Percentiles rank a stretch among this genome's conserved stretches.
These are phyloP conservation scores for Penicillium parvum DNA, from an alignment of 495 filamentous ascomycete species.

Conservation along the genomic window DNA sequence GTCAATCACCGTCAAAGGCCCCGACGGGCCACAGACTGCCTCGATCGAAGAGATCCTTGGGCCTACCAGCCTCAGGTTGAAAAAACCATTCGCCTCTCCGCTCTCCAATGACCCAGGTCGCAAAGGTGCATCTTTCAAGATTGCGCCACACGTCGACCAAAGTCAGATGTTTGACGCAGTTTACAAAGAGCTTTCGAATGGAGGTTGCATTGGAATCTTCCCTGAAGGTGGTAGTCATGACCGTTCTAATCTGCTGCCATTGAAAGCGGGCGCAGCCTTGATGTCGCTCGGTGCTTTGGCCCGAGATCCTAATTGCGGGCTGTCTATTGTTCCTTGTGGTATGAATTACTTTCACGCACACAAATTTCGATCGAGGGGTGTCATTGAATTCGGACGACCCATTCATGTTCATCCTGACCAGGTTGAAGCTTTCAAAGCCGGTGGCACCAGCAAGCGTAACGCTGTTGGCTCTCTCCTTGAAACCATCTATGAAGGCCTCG, in stretches of 20 bases:
- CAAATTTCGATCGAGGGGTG: conserved; percentile 93
- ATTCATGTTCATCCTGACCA: conserved; percentile 75
- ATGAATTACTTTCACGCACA: conserved; percentile 99
- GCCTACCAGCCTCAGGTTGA: conserved; percentile 72
- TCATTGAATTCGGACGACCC: conserved; percentile 89
- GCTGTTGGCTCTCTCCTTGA: conserved; percentile 78
- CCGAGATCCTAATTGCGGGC: conserved; percentile 72
- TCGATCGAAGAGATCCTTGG: conserved; percentile 74
- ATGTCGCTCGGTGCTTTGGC: conserved; percentile 95
- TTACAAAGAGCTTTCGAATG: conserved; percentile 69
- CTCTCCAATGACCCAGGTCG: conserved; percentile 53
- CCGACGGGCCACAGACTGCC: conserved; percentile 70
- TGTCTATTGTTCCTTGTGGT: conserved; percentile 92
- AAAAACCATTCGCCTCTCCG: conserved; percentile 73
- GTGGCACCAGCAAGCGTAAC: conserved; percentile 62
- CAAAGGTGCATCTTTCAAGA: conserved; percentile 74
- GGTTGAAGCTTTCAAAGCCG: conserved; percentile 75
- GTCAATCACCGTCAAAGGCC: conserved; percentile 74
- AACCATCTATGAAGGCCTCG: conserved; percentile 75
- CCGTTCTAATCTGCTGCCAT: conserved; percentile 81
- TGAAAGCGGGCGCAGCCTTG: conserved; percentile 95
- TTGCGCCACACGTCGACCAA: conserved; percentile 91
- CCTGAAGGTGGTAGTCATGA: conserved; percentile 97
- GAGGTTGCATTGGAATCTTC: conserved; percentile 93
- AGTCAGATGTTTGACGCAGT: conserved; percentile 87